Conservation (phyloP, 805 yeast genomes). For the Schizosaccharomyces japonicus region DNA sequence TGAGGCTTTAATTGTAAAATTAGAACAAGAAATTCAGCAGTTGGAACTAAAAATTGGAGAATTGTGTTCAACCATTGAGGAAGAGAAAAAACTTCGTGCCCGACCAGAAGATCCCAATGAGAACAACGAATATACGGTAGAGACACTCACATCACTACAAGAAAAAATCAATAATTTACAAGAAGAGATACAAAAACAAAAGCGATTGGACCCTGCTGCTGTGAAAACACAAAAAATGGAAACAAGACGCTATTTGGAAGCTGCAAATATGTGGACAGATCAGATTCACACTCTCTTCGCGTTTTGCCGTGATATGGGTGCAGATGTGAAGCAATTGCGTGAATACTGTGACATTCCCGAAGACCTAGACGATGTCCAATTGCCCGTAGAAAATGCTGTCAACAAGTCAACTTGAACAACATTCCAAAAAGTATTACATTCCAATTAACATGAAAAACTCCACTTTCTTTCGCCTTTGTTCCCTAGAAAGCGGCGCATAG, state of each 20-base stretch:
- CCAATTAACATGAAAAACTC: too few relatives aligned
- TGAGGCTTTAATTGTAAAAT: constrained; percentile 6
- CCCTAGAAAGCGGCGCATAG: too few relatives aligned
- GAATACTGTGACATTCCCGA: constrained; percentile 24
- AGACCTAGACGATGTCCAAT: constrained; percentile 16
- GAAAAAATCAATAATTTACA: constrained; percentile 2
- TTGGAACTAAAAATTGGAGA: background rate
- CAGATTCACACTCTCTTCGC: constrained; percentile 22
- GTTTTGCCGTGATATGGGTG: constrained; percentile 16
- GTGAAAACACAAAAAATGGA: constrained; percentile 6
- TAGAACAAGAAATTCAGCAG: constrained; percentile 7
- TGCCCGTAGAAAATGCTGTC: too few relatives aligned
- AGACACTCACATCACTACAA: constrained; percentile 6
- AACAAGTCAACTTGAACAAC: too few relatives aligned
- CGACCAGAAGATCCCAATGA: background rate
- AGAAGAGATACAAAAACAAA: constrained; percentile 5
- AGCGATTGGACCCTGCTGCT: constrained; percentile 8
- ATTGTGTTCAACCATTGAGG: background rate
- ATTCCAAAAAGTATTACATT: too few relatives aligned
- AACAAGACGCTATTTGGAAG: constrained; percentile 5
- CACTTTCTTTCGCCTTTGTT: too few relatives aligned
- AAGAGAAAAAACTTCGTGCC: too few relatives aligned
- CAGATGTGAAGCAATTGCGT: constrained; percentile 12
- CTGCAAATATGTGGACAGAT: constrained; percentile 15
- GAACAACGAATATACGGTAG: constrained; percentile 6